Percentiles rank a stretch among this genome's conserved stretches.
Evolutionary conservation across 2,329 filamentous ascomycete species (phyloP).

Genomic region (Coniella lustricola): DNA sequence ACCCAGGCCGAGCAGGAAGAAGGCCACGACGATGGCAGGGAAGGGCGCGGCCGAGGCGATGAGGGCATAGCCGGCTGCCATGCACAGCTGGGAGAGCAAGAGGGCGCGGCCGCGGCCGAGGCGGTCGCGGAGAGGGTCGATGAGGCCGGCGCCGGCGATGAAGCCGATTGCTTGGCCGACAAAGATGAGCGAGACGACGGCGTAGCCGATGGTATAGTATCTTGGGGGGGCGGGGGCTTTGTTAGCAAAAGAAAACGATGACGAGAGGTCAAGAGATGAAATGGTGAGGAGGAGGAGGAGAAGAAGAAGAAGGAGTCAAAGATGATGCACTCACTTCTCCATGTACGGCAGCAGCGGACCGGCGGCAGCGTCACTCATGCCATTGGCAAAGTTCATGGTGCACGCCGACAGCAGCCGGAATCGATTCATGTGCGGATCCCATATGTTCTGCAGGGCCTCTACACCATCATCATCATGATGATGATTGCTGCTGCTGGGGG

Average conservation of each 20-base stretch:
- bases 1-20: constrained; percentile 59
- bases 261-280: not conserved
- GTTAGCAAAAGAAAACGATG: constrained; percentile 2
- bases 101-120: constrained; percentile 61
- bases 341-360: constrained; percentile 79
- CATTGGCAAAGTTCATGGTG: constrained; percentile 60
- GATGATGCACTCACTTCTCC: constrained; percentile 43
- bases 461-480: constrained; percentile 26
- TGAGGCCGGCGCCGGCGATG: constrained; percentile 62
- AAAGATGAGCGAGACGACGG: constrained; percentile 74
- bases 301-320: no score
- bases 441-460: constrained; percentile 49
- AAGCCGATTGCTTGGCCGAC: constrained; percentile 72
- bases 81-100: constrained; percentile 48
- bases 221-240: constrained; percentile 24
- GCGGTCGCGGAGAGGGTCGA: constrained; percentile 55
- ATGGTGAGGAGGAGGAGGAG: no score
- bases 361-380: constrained; percentile 67
- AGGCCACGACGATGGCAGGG: constrained; percentile 57
- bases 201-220: constrained; percentile 69
- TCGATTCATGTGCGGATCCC: constrained; percentile 59
- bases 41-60: constrained; percentile 66
- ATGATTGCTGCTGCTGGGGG: no score
- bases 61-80: constrained; percentile 56
- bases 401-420: constrained; percentile 61